Base-by-base conservation (phyloP, 2,329 filamentous ascomycete species). In the Calonectria pteridis region DNA sequence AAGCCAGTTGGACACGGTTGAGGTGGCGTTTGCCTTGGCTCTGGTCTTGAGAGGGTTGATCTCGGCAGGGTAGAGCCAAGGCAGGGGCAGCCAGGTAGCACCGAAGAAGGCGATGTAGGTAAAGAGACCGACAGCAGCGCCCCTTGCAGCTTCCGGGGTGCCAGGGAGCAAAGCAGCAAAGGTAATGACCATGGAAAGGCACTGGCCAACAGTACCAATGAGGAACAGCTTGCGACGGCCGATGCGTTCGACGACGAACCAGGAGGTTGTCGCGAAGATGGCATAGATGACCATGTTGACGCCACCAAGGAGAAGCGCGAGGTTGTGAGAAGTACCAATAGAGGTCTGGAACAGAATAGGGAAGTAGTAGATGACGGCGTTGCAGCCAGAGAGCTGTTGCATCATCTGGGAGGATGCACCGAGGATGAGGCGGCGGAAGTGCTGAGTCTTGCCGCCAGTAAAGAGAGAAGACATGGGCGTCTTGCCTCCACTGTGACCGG, bases 101-200 rank as follows among this genome's bases (percentile, higher is more conserved):
- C 92, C 92, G 76, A 93, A 94, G 70, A 91, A 92, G 6, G 91
- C 91, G 78, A 94, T 94, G 83, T 93, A 94, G 3, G 91, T 88
- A 84, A 94, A 94, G 16, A 94, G 84, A 69, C 92, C 92, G 3
- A 93, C 91, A 1, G 91, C 91, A 0, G 93, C 91, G 40, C 93
- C 93, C 80, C 93, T 94, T 3, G 92, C 91, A 9, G 92, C 86
- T 0, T 90, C 83, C 0, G 87, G 87, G 1, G 88, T 89, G 0
- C 91, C 91, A 53, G 93, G 93, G 20, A 94, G 91, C 74, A 95
- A 90, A 33, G 87, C 85, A 0, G 88, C 90, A 76, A 94, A 94
- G 2, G 87, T 86, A 31, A 93, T 82, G 81, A 93, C 86, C 88
- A 91, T 91, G 73, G 88, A 90, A n/a, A 90, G 77, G 72, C 87